A percentile compares a stretch with the other conserved stretches of the same genome.
Conservation (phyloP, 2,329 filamentous ascomycete genomes). For the Sporothrix variecibatus region DNA sequence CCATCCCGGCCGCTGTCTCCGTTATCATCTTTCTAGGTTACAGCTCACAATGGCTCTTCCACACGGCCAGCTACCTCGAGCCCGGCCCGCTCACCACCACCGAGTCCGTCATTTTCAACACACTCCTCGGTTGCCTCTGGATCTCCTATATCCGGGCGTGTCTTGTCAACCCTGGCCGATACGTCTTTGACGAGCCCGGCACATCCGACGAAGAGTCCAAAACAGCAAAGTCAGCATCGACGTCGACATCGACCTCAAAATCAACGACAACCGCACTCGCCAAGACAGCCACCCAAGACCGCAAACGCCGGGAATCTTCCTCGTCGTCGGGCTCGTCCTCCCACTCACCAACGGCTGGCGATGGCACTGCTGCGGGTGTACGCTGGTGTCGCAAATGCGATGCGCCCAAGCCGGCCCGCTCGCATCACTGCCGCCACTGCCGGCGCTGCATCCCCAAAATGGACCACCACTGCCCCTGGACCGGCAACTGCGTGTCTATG, state of each 20-base stretch:
- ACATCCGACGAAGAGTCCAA: neutral
- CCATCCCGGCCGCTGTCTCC: slow-evolving; percentile 67
- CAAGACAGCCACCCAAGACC: neutral
- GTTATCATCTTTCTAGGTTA: slow-evolving; percentile 72
- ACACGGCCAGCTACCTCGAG: slow-evolving; percentile 57
- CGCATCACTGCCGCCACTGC: slow-evolving; percentile 81
- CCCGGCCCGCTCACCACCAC: slow-evolving; percentile 60
- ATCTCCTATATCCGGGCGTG: slow-evolving; percentile 67
- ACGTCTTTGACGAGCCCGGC: slow-evolving; percentile 42
- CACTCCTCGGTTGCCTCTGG: slow-evolving; percentile 63
- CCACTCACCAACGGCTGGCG: slow-evolving; percentile 8
- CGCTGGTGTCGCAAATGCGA: slow-evolving; percentile 78
- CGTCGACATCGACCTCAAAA: no score
- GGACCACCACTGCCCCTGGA: slow-evolving; percentile 90
- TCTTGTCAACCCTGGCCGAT: slow-evolving; percentile 59
- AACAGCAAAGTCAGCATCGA: neutral
- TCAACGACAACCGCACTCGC: neutral
- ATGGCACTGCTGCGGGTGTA: slow-evolving; percentile 15
- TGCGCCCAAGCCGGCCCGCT: slow-evolving; percentile 71
- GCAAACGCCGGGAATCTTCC: slow-evolving; percentile 10
- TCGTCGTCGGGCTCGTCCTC: slow-evolving; percentile 23
- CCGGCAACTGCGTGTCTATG: slow-evolving; percentile 77
- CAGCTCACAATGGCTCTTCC: slow-evolving; percentile 71
- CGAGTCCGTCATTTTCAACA: slow-evolving; percentile 67
- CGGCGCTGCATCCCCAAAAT: slow-evolving; percentile 74